Conservation (phyloP, 2,329 filamentous ascomycete genomes). For the Myotisia sp. region DNA sequence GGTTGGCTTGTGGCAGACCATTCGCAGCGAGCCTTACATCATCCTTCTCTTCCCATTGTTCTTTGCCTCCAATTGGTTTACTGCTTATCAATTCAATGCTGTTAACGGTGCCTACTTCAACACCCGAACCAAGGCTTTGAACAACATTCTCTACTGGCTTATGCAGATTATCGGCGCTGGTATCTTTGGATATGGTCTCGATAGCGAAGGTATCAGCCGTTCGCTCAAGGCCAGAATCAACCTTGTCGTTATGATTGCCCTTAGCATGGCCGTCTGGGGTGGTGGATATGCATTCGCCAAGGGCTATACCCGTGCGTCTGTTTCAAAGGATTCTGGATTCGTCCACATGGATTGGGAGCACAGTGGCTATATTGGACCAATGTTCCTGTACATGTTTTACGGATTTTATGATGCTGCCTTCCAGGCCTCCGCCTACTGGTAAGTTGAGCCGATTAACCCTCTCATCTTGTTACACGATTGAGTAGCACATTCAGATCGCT, state of each 20-base stretch:
- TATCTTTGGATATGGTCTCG: constrained; percentile 58
- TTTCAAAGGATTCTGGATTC: constrained; percentile 6
- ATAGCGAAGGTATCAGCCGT: constrained; percentile 46
- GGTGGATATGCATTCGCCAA: constrained; percentile 67
- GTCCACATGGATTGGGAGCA: constrained; percentile 25
- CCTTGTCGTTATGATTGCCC: constrained; percentile 46
- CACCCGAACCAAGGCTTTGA: constrained; percentile 60
- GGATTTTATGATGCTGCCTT: constrained; percentile 79
- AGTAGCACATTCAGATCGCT: not conserved
- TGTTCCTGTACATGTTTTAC: constrained; percentile 85
- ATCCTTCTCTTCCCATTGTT: constrained; percentile 70
- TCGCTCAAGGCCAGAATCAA: constrained; percentile 52
- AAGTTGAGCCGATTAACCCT: constrained; percentile 16
- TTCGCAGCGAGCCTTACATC: constrained; percentile 58
- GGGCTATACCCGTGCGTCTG: constrained; percentile 38
- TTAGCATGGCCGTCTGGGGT: constrained; percentile 71
- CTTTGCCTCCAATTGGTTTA: constrained; percentile 66
- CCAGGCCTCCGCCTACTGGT: constrained; percentile 87
- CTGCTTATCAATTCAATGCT: constrained; percentile 63
- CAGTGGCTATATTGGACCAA: constrained; percentile 56
- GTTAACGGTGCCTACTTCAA: constrained; percentile 60
- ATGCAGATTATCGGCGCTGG: constrained; percentile 65
- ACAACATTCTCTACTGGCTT: constrained; percentile 64
- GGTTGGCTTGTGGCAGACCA: constrained; percentile 57
- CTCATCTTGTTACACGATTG: not conserved